Evolutionary conservation across 257 asterid species (phyloP).

Genomic region (Nicotiana tabacum): DNA sequence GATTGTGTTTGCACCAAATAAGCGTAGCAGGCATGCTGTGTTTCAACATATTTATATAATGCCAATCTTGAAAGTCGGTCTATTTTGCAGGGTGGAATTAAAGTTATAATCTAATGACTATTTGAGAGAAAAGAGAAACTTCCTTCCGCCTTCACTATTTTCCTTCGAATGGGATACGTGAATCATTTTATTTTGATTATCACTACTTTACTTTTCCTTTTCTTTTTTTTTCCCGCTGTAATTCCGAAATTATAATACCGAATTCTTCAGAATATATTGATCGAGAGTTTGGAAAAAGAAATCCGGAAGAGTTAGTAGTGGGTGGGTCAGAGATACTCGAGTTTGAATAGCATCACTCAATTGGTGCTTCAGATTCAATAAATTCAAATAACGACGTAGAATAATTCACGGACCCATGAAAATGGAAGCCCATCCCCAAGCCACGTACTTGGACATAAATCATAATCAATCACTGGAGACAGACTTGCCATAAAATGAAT

Average conservation of each 20-base stretch:
- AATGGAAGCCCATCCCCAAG: not conserved
- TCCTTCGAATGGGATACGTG: not conserved
- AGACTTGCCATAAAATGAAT: not conserved
- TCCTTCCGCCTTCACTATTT: not conserved
- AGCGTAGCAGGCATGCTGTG: not conserved
- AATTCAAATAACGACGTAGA: too few relatives aligned
- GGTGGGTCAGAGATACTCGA: too few relatives aligned
- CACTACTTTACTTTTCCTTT: not conserved
- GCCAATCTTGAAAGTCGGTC: not conserved
- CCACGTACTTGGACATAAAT: not conserved
- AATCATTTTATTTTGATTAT: not conserved
- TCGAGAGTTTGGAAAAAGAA: too few relatives aligned
- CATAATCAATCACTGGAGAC: not conserved
- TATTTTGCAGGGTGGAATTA: not conserved
- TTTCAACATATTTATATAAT: not conserved
- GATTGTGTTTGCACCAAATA: not conserved
- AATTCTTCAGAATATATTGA: not conserved
- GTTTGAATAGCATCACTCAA: too few relatives aligned
- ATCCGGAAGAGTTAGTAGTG: not conserved
- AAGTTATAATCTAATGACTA: not conserved
- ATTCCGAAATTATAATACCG: not conserved
- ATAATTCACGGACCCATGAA: too few relatives aligned
- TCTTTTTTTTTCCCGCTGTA: not conserved
- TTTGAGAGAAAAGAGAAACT: not conserved
- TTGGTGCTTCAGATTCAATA: too few relatives aligned